Evolutionary conservation across 1,284 basidiomycete genomes (phyloP).

Genomic region (Cystobasidium sp.): DNA sequence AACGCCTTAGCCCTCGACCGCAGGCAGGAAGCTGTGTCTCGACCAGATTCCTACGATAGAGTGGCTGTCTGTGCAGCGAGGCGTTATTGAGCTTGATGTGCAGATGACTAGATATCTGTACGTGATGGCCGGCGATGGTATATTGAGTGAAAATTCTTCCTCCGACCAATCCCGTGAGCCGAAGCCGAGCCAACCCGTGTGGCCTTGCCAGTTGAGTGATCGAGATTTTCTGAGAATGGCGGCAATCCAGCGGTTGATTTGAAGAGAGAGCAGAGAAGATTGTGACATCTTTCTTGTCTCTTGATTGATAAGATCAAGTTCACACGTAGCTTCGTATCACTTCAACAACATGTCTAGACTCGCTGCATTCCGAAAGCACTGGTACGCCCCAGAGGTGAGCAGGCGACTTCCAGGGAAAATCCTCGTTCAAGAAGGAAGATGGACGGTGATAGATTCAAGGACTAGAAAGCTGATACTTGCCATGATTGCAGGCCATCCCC

Average conservation of each 20-base stretch:
- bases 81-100: neutral
- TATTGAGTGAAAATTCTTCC: neutral
- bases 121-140: neutral
- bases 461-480: neutral
- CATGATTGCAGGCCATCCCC: conserved; percentile 12
- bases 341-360: conserved; percentile 19
- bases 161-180: neutral
- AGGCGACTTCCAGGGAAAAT: no score
- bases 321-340: neutral
- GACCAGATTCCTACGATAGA: no score
- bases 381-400: conserved; percentile 26
- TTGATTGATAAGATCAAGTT: neutral
- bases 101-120: neutral
- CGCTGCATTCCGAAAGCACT: conserved; percentile 29
- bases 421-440: no score
- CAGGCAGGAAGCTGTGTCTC: no score
- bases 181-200: no score
- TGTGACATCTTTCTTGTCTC: neutral
- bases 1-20: no score
- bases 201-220: neutral
- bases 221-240: neutral
- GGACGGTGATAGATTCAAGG: neutral
- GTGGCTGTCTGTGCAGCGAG: no score
- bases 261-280: neutral
- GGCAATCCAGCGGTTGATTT: no score